Percentiles rank a stretch among this genome's conserved stretches.
These are phyloP conservation scores for Oryza punctata DNA, from an alignment of 176 grass and related monocot genomes.

Conservation along the genomic window DNA sequence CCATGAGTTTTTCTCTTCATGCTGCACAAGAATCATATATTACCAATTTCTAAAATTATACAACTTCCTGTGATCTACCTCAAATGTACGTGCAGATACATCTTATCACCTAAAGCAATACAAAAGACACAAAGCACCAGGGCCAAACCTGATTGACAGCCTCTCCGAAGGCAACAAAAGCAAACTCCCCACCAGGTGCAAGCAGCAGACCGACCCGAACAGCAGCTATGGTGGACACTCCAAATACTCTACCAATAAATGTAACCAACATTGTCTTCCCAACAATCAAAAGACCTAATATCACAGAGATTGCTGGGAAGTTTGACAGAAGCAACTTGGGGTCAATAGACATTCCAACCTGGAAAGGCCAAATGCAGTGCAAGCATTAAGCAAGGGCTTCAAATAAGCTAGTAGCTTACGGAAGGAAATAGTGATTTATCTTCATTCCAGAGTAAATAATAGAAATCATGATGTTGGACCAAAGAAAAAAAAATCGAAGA, in stretches of 20 bases:
- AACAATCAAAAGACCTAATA: conserved; percentile 68
- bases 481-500: conserved; percentile 4
- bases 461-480: not conserved
- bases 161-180: conserved; percentile 99
- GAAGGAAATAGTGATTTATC: not conserved
- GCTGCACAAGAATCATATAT: not conserved
- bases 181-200: conserved; percentile 98
- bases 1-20: conserved; percentile 22
- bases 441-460: not conserved
- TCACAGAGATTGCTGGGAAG: conserved; percentile 71
- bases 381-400: conserved; percentile 29
- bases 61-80: conserved; percentile 18
- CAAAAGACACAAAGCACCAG: conserved; percentile 21
- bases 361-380: conserved; percentile 39
- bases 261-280: conserved; percentile 89
- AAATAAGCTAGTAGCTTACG: not conserved
- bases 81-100: not conserved
- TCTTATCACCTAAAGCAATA: conserved; percentile 12
- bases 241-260: conserved; percentile 90
- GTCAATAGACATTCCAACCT: conserved; percentile 99
- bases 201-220: conserved; percentile 88
- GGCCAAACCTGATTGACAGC: conserved; percentile 89
- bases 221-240: conserved; percentile 88
- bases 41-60: conserved; percentile 2
- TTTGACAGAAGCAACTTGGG: conserved; percentile 88